Percentiles rank a stretch among this genome's conserved stretches.
Evolutionary conservation across 2,329 filamentous ascomycete genomes (phyloP).

Genomic region (Lasiodiplodia sp.): DNA sequence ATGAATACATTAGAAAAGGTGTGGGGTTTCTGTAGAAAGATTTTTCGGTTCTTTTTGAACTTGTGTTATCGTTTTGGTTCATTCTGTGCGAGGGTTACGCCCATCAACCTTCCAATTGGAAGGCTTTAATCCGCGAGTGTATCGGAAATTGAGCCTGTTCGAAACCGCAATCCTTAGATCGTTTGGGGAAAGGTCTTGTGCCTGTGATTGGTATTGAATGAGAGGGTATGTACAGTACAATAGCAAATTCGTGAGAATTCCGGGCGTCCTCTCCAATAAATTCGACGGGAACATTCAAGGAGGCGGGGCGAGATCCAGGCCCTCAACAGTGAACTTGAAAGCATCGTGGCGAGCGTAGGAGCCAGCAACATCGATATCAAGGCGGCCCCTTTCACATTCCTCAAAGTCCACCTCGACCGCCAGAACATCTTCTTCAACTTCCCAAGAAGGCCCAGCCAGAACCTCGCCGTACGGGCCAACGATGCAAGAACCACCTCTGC

Average conservation of each 20-base stretch:
- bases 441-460: constrained; percentile 82
- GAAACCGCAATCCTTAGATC: background rate
- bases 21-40: background rate
- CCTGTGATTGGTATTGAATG: too few relatives aligned
- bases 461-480: constrained; percentile 81
- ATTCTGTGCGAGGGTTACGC: background rate
- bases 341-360: constrained; percentile 80
- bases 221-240: background rate
- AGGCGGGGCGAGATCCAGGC: constrained; percentile 66
- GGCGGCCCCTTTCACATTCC: constrained; percentile 80
- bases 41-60: background rate
- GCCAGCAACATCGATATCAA: constrained; percentile 86
- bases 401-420: constrained; percentile 83
- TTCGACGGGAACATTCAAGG: constrained; percentile 40
- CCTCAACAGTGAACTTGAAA: constrained; percentile 67
- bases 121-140: background rate
- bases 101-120: background rate
- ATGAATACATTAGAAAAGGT: background rate
- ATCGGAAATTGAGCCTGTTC: background rate
- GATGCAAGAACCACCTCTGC: constrained; percentile 82
- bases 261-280: background rate
- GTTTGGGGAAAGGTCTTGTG: too few relatives aligned
- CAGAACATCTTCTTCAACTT: constrained; percentile 72
- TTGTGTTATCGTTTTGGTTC: background rate
- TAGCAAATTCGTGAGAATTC: background rate